phyloP scores from a whole-genome alignment of 2,329 filamentous ascomycete genomes.

The Penicillium olsonii region DNA sequence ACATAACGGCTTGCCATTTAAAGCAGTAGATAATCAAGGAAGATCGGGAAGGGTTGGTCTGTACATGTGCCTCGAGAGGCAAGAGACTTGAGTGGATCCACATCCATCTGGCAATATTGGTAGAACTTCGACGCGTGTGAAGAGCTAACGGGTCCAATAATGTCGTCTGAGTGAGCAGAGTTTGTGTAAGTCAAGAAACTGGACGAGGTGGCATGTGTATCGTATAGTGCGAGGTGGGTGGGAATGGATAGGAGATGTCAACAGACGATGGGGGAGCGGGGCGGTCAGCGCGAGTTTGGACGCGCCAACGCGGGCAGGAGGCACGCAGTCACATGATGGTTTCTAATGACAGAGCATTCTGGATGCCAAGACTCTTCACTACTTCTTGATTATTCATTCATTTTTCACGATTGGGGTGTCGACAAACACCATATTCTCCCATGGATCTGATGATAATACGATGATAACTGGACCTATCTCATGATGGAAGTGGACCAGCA shows the following conservation, averaged over 20 bases:
- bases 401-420: background rate
- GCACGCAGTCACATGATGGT: background rate
- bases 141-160: slow-evolving; percentile 19
- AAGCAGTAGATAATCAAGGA: slow-evolving; percentile 63
- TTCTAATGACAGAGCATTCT: slow-evolving; percentile 1
- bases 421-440: background rate
- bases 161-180: slow-evolving; percentile 7
- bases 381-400: slow-evolving; percentile 7
- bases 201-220: slow-evolving; percentile 2
- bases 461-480: background rate
- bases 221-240: slow-evolving; percentile 10
- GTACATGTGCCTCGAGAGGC: slow-evolving; percentile 51
- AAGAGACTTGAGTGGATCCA: slow-evolving; percentile 40
- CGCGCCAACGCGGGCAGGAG: background rate
- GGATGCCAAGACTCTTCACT: background rate
- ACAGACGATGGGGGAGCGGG: background rate
- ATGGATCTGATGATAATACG: background rate
- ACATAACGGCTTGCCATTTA: slow-evolving; percentile 40
- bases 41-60: slow-evolving; percentile 77
- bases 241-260: slow-evolving; percentile 2
- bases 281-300: background rate
- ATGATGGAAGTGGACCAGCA: slow-evolving; percentile 32
- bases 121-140: slow-evolving; percentile 13
- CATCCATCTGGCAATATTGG: slow-evolving; percentile 13
- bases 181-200: background rate